phyloP scores from a whole-genome alignment of 495 filamentous ascomycete species.

The Extremus antarcticus region DNA sequence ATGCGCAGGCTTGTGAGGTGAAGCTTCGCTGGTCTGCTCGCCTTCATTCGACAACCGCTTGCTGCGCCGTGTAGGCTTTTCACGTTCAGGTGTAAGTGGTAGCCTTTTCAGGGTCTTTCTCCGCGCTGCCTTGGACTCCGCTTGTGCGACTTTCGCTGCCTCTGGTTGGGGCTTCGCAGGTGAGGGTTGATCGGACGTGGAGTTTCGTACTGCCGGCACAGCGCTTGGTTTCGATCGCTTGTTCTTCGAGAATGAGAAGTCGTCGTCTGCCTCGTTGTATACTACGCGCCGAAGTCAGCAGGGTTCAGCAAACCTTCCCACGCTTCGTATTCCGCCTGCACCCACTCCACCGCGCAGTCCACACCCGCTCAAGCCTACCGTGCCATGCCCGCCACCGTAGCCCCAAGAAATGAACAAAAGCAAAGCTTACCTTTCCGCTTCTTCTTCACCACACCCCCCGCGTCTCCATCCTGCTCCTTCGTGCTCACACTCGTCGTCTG shows the following conservation, averaged over 20 bases:
- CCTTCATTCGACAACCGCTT: conserved; percentile 14
- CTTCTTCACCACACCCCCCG: conserved; percentile 3
- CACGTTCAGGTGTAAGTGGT: conserved; percentile 18
- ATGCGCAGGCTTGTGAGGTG: conserved; percentile 10
- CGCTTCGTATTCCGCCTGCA: background rate
- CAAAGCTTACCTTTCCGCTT: conserved; percentile 6
- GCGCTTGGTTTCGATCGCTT: conserved; percentile 25
- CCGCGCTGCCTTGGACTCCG: conserved; percentile 22
- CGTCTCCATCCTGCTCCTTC: conserved; percentile 16
- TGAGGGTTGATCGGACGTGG: conserved; percentile 10
- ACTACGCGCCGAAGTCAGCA: conserved; percentile 18
- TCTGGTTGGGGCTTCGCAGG: conserved; percentile 30
- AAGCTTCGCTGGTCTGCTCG: background rate
- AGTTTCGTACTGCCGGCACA: conserved; percentile 12
- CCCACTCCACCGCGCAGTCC: too few species aligned
- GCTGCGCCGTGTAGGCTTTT: conserved; percentile 12
- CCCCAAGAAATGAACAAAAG: background rate
- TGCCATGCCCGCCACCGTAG: background rate
- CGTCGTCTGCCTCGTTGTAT: conserved; percentile 57
- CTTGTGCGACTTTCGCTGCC: conserved; percentile 21
- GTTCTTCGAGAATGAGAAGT: conserved; percentile 48
- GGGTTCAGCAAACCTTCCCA: background rate
- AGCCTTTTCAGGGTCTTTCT: conserved; percentile 12
- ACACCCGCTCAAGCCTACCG: too few species aligned
- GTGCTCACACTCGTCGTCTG: conserved; percentile 11